A percentile compares a stretch with the other conserved stretches of the same genome.
These are phyloP conservation scores for Capsaspora owczarzaki DNA, from an alignment of 78 protist species.

Conservation along the genomic window DNA sequence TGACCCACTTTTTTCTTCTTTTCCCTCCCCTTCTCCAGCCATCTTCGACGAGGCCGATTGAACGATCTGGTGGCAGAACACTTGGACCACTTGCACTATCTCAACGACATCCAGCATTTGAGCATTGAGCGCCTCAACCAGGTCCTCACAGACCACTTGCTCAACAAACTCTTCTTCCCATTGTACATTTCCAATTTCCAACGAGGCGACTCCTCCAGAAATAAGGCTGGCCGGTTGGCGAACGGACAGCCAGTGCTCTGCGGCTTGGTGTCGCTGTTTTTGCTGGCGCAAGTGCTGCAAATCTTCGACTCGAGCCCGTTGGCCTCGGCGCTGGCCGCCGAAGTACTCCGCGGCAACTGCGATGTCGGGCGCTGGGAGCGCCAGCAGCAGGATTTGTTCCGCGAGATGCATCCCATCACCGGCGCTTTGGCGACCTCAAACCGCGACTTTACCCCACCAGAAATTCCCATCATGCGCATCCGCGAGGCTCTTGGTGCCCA, in stretches of 20 bases:
- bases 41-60: background rate
- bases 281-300: background rate
- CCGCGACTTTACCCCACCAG: no score
- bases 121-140: background rate
- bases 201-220: no score
- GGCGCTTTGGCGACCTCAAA: no score
- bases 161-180: background rate
- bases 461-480: no score
- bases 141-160: background rate
- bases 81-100: slow-evolving; percentile 1
- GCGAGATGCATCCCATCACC: background rate
- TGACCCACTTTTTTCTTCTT: background rate
- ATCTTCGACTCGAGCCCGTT: background rate
- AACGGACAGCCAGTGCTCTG: background rate
- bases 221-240: background rate
- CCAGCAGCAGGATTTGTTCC: background rate
- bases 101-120: background rate
- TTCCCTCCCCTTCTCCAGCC: background rate
- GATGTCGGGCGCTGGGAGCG: background rate
- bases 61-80: background rate
- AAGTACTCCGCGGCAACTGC: background rate
- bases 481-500: no score
- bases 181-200: background rate
- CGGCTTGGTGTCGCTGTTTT: background rate
- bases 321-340: background rate